Base-by-base conservation (phyloP, 2,329 filamentous ascomycete species). In the Sporothrix mexicana region DNA sequence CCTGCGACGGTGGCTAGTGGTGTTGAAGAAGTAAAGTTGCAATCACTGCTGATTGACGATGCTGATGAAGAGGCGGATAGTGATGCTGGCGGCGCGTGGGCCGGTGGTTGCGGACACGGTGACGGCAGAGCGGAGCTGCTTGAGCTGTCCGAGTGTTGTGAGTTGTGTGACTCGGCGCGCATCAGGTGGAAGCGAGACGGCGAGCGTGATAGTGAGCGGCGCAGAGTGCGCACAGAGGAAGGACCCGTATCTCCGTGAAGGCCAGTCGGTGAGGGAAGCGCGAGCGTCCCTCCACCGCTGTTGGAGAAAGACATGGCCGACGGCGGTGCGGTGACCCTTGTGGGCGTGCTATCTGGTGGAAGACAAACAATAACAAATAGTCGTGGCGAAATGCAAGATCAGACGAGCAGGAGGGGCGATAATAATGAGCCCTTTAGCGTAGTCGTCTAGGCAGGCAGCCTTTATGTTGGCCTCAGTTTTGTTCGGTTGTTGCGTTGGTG, bases 141-240 rank as follows among this genome's bases (percentile, higher is more conserved):
- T 72, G 89, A 88, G 75, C 80, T 79, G 47, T 86, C 82, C 15
- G 85, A 84, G 73, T 80, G 82, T 74, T 86, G 83, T 0, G 86
- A 87, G 53, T 80, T 82, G 74, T 85, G 83, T 0, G 86, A 87
- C 61, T 81, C 81, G 62, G 83, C 80, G 75, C 86, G 85, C 69
- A 82, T 80, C 49, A 97, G 84, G 72, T 88, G 87, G 80, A 96
- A 95, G 81, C 96, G 97, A 45, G 95, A 97, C 12, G 95, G 95
- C n/a, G 95, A 98, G 78, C 94, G 89, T 73, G 95, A 98, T 75
- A 98, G 86, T 36, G 95, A 97, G 77, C 94, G 92, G 76, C 95
- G 89, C 73, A 98, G 86, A 78, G 94, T 93, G 79, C 93, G 89
- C 75, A 97, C 92, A 69, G 93, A 91, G 68, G 93, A 91, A 71